phyloP scores from a whole-genome alignment of 2,329 filamentous ascomycete genomes.

The Fusarium austroafricanum region DNA sequence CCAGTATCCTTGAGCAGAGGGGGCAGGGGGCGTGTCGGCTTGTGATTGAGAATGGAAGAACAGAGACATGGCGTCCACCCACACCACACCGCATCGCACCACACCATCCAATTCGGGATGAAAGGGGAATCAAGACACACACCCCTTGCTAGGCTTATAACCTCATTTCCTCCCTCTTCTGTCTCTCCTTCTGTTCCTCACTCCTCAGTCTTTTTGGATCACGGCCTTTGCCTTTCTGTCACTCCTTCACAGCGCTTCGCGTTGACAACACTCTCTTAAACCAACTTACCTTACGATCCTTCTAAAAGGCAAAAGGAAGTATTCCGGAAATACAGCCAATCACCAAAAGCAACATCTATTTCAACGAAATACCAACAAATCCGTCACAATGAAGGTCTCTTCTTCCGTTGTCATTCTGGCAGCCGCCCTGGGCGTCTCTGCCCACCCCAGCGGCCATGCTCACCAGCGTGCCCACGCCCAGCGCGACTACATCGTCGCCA shows the following conservation, averaged over 20 bases:
- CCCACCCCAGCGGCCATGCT: slow-evolving; percentile 55
- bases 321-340: slow-evolving; percentile 40
- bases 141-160: slow-evolving; percentile 47
- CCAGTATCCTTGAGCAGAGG: slow-evolving; percentile 5
- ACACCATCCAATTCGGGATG: slow-evolving; percentile 18
- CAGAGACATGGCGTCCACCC: slow-evolving; percentile 34
- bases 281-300: slow-evolving; percentile 39
- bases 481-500: slow-evolving; percentile 51
- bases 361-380: slow-evolving; percentile 15
- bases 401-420: slow-evolving; percentile 52
- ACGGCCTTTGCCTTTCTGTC: slow-evolving; percentile 44
- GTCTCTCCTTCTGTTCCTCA: slow-evolving; percentile 16
- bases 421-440: slow-evolving; percentile 56
- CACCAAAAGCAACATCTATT: slow-evolving; percentile 22
- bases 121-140: slow-evolving; percentile 34
- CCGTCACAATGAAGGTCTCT: slow-evolving; percentile 57
- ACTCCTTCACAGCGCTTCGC: slow-evolving; percentile 43
- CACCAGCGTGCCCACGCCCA: slow-evolving; percentile 53
- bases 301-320: slow-evolving; percentile 41
- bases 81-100: slow-evolving; percentile 25
- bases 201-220: slow-evolving; percentile 33
- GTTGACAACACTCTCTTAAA: slow-evolving; percentile 45
- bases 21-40: slow-evolving; percentile 17
- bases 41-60: slow-evolving; percentile 23
- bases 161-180: slow-evolving; percentile 42